These are phyloP conservation scores for Suhomyces ambrosiae DNA, from an alignment of 1,139 yeast genomes.

Conservation along the genomic window DNA sequence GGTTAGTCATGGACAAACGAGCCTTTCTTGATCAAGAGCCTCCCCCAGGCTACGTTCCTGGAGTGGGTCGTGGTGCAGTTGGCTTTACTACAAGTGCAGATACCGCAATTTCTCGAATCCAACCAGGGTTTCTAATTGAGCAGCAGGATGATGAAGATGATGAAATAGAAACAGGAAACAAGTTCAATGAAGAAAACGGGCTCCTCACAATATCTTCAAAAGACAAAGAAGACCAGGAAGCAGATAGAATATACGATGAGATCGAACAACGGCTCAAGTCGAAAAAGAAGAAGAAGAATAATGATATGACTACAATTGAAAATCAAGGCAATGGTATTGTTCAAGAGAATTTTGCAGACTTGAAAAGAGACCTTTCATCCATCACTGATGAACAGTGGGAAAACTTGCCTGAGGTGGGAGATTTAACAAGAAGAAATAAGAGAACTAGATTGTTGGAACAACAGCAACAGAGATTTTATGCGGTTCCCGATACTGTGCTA, in stretches of 20 bases:
- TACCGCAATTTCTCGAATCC: conserved; percentile 52
- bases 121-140: conserved; percentile 38
- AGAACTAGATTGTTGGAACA: conserved; percentile 66
- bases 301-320: conserved; percentile 15
- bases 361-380: conserved; percentile 61
- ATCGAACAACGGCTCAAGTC: conserved; percentile 60
- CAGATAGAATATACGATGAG: conserved; percentile 66
- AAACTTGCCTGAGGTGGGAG: conserved; percentile 84
- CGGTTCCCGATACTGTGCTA: conserved; percentile 76
- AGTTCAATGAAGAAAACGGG: conserved; percentile 23
- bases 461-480: conserved; percentile 69
- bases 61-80: conserved; percentile 92
- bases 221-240: conserved; percentile 70
- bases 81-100: conserved; percentile 89
- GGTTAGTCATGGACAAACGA: conserved; percentile 54
- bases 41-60: conserved; percentile 90
- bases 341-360: conserved; percentile 47
- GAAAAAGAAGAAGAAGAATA: conserved; percentile 21
- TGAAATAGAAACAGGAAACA: conserved; percentile 24
- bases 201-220: conserved; percentile 32
- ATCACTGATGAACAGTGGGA: conserved; percentile 80
- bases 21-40: conserved; percentile 85
- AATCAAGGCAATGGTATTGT: too few species aligned
- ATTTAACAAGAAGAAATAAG: conserved; percentile 78
- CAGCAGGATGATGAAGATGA: conserved; percentile 30